Evolutionary conservation across 2,329 filamentous ascomycete genomes (phyloP).

Genomic region (Macrophomina pseudophaseolina): DNA sequence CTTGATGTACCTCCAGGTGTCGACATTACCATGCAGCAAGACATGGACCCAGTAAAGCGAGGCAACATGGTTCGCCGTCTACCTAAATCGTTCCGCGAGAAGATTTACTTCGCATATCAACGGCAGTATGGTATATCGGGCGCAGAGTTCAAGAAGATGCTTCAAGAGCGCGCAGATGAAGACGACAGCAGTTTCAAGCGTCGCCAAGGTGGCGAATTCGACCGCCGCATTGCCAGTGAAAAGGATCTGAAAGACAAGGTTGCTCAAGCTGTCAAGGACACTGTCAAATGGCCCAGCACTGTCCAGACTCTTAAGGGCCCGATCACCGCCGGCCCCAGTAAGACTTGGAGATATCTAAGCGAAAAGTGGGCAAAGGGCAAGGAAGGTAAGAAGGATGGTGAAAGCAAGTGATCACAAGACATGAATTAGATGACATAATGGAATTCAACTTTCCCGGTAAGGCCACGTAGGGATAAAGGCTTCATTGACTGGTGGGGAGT

Average conservation of each 20-base stretch:
- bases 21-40: constrained; percentile 76
- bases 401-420: constrained; percentile 8
- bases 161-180: constrained; percentile 75
- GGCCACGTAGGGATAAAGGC: not conserved
- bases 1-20: constrained; percentile 56
- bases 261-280: constrained; percentile 78
- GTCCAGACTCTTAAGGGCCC: constrained; percentile 84
- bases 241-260: constrained; percentile 73
- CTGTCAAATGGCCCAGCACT: constrained; percentile 90
- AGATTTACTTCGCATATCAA: constrained; percentile 94
- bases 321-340: constrained; percentile 74
- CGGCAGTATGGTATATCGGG: constrained; percentile 85
- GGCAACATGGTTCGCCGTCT: constrained; percentile 96
- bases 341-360: constrained; percentile 74
- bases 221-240: constrained; percentile 80
- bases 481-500: not conserved
- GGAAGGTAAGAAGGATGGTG: constrained; percentile 16
- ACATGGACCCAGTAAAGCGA: constrained; percentile 89
- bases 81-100: constrained; percentile 83
- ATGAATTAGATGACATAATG: not conserved
- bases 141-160: constrained; percentile 82
- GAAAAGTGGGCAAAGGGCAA: constrained; percentile 69
- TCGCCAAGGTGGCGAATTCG: constrained; percentile 81
- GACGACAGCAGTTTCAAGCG: constrained; percentile 68
- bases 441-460: constrained; percentile 11